phyloP scores from a whole-genome alignment of 2,329 filamentous ascomycete genomes.

The Tympanopsis confertula region DNA sequence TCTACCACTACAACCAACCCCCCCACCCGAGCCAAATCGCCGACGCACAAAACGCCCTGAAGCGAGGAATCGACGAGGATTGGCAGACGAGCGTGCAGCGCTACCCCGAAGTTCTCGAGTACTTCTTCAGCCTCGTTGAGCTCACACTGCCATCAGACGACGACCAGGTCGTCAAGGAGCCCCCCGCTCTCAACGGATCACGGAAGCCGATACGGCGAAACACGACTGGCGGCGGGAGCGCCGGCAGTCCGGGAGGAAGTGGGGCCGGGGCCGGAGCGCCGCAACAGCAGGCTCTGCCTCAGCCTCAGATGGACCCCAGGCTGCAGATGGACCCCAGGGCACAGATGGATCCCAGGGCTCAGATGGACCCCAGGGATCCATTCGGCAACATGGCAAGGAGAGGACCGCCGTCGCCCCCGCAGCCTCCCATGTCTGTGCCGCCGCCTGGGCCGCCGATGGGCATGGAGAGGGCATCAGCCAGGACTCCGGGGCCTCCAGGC shows the following conservation, averaged over 20 bases:
- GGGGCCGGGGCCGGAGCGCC: constrained; percentile 19
- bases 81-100: constrained; percentile 65
- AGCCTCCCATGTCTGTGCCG: not conserved
- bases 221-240: constrained; percentile 8
- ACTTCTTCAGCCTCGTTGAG: constrained; percentile 64
- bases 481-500: not conserved
- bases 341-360: not conserved
- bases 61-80: constrained; percentile 67
- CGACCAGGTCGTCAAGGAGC: constrained; percentile 45
- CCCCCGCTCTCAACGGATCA: constrained; percentile 37
- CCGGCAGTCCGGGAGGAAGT: constrained; percentile 22
- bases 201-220: constrained; percentile 33
- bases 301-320: not conserved
- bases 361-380: not conserved
- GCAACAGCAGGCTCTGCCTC: constrained; percentile 18
- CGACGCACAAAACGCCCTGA: constrained; percentile 53
- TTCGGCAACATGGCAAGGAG: not conserved
- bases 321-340: not conserved
- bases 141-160: constrained; percentile 52
- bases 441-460: not conserved
- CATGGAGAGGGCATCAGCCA: not conserved
- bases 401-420: too few species aligned
- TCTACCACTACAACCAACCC: constrained; percentile 42
- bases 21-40: constrained; percentile 52
- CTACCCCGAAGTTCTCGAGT: constrained; percentile 73